Conservation (phyloP, 768 basidiomycete genomes). For the Porpolomopsis calyptriformis region DNA sequence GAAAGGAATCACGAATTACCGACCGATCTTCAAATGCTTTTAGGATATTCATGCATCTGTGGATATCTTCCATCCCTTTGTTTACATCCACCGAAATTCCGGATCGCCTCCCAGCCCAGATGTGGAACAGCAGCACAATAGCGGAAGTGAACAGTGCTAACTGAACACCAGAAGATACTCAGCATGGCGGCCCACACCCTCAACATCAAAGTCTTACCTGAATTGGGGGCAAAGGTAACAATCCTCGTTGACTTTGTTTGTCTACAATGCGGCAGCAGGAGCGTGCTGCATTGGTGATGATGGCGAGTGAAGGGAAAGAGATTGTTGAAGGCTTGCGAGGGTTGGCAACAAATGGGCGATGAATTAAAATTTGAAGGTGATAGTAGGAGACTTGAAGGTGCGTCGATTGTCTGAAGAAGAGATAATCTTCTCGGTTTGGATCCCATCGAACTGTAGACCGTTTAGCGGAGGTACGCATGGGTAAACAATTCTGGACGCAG, state of each 20-base stretch:
- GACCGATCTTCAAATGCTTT: conserved; percentile 30
- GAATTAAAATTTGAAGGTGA: conserved; percentile 60
- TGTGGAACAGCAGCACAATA: conserved; percentile 54
- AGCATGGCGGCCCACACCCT: neutral
- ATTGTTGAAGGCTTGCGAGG: conserved; percentile 36
- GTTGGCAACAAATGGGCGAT: conserved; percentile 68
- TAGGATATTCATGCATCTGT: conserved; percentile 46
- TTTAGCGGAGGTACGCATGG: neutral
- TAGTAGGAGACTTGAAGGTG: conserved; percentile 40
- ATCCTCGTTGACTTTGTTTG: conserved; percentile 31
- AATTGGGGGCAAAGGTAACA: conserved; percentile 21
- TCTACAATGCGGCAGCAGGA: conserved; percentile 73
- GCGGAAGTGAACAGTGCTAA: conserved; percentile 29
- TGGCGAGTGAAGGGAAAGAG: conserved; percentile 59
- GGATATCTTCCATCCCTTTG: conserved; percentile 49
- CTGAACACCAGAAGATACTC: conserved; percentile 11
- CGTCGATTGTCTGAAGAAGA: conserved; percentile 53
- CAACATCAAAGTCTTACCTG: conserved; percentile 22
- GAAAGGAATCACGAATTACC: too few relatives aligned
- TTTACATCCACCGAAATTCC: conserved; percentile 35
- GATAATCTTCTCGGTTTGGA: conserved; percentile 31
- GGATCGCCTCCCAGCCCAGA: conserved; percentile 49
- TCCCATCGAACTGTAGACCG: conserved; percentile 38
- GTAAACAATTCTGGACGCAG: neutral
- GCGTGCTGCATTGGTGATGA: conserved; percentile 74